Evolutionary conservation across 2,329 filamentous ascomycete species (phyloP).

Genomic region (Ceratocystis harringtonii): DNA sequence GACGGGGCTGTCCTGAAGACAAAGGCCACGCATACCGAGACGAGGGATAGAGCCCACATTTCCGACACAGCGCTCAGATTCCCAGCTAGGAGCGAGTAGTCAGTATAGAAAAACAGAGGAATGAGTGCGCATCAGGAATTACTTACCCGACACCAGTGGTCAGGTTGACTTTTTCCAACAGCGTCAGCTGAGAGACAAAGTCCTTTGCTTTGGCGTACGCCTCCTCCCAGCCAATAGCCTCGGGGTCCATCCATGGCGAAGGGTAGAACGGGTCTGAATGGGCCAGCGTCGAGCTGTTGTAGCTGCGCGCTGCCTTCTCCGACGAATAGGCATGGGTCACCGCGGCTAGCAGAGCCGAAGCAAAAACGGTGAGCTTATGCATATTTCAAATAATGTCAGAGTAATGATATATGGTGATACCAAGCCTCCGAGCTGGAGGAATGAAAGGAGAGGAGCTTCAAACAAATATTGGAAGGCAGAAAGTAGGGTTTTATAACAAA

Average conservation of each 20-base stretch:
- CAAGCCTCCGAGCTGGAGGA: not conserved
- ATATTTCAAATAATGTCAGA: conserved; percentile 1
- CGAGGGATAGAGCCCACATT: conserved; percentile 56
- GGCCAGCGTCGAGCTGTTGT: conserved; percentile 22
- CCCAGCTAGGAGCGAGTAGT: conserved; percentile 23
- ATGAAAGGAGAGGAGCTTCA: not conserved
- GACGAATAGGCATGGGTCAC: conserved; percentile 12
- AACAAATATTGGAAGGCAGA: not conserved
- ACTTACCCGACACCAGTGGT: conserved; percentile 76
- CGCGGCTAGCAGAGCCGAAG: conserved; percentile 13
- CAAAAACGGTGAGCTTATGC: conserved; percentile 16
- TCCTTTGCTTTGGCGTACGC: conserved; percentile 61
- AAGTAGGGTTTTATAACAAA: not conserved
- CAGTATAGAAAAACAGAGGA: not conserved
- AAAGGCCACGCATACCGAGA: conserved; percentile 57
- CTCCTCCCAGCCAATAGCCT: conserved; percentile 55
- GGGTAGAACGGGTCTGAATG: conserved; percentile 55
- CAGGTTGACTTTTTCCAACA: conserved; percentile 84
- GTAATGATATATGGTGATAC: not conserved
- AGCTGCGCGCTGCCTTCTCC: not conserved
- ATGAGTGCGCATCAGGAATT: not conserved
- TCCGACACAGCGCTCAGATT: conserved; percentile 59
- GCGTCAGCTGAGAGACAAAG: conserved; percentile 70
- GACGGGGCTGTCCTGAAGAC: conserved; percentile 72
- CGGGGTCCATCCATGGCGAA: conserved; percentile 70